phyloP scores from a whole-genome alignment of 805 yeast genomes.

The Wickerhamomyces sydowiorum region DNA sequence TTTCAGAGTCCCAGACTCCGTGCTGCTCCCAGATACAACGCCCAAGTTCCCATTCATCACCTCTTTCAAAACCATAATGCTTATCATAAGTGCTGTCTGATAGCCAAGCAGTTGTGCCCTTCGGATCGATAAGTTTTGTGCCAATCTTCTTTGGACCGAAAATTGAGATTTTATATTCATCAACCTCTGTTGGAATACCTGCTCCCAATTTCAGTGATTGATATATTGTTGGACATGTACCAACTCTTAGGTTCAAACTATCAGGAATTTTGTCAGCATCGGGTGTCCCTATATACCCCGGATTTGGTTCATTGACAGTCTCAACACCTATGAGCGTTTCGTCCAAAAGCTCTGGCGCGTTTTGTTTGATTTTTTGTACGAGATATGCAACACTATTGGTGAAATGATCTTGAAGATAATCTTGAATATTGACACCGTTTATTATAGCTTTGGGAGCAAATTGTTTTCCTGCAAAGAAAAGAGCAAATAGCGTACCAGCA shows the following conservation, averaged over 20 bases:
- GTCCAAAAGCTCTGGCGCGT: constrained; percentile 40
- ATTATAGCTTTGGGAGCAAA: constrained; percentile 74
- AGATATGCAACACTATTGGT: constrained; percentile 46
- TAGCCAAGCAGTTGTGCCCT: constrained; percentile 69
- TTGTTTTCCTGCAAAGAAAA: constrained; percentile 72
- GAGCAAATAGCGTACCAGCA: constrained; percentile 73
- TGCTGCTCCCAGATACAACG: constrained; percentile 77
- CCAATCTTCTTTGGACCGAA: constrained; percentile 75
- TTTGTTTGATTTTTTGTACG: constrained; percentile 31
- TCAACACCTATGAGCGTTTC: constrained; percentile 71
- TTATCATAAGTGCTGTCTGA: constrained; percentile 46
- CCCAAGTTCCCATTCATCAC: constrained; percentile 61
- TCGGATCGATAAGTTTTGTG: constrained; percentile 51
- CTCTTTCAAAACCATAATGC: constrained; percentile 68
- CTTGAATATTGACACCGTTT: constrained; percentile 72
- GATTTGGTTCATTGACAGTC: constrained; percentile 78
- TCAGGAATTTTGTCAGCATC: constrained; percentile 52
- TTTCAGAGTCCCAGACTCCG: constrained; percentile 62
- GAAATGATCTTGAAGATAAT: constrained; percentile 63
- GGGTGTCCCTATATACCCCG: constrained; percentile 63
- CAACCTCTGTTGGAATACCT: constrained; percentile 69
- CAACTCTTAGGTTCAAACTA: constrained; percentile 62
- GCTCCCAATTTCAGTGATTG: constrained; percentile 72
- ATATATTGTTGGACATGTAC: constrained; percentile 78
- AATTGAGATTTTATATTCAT: constrained; percentile 60